These are phyloP conservation scores for Herpotrichia juniperi DNA, from an alignment of 2,329 filamentous ascomycete species.

Conservation along the genomic window DNA sequence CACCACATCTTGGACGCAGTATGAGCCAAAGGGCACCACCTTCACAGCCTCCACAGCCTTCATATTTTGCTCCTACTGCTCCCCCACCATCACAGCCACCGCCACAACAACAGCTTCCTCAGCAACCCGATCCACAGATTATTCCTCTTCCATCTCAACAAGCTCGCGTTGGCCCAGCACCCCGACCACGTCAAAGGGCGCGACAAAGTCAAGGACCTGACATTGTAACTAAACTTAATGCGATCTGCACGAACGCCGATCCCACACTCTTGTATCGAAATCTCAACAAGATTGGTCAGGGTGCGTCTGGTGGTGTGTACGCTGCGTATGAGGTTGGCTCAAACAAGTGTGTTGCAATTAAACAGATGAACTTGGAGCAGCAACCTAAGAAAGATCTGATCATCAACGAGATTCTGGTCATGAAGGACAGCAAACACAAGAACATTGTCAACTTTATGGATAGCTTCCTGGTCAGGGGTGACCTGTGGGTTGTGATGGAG, in stretches of 20 bases:
- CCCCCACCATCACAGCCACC: constrained; percentile 54
- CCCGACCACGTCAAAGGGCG: constrained; percentile 76
- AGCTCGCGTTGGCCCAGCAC: constrained; percentile 59
- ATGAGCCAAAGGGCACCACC: constrained; percentile 69
- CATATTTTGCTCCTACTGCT: constrained; percentile 34
- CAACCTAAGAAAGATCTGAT: constrained; percentile 99
- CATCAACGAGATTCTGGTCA: constrained; percentile 98
- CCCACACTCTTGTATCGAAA: constrained; percentile 86
- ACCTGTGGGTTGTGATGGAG: constrained; percentile 99
- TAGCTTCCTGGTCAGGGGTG: constrained; percentile 86
- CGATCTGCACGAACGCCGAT: constrained; percentile 89
- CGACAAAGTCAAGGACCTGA: constrained; percentile 83
- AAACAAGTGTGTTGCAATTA: constrained; percentile 93
- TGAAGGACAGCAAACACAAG: constrained; percentile 98
- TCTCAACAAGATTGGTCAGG: constrained; percentile 95
- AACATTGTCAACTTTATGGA: constrained; percentile 99
- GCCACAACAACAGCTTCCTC: constrained; percentile 57
- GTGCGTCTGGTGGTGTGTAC: constrained; percentile 93
- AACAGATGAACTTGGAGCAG: constrained; percentile 99
- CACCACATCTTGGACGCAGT: constrained; percentile 70
- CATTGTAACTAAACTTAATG: constrained; percentile 80
- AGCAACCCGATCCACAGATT: constrained; percentile 49
- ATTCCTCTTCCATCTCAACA: constrained; percentile 55
- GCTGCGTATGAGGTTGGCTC: constrained; percentile 85
- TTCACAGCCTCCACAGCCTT: constrained; percentile 27